Conservation (phyloP, 768 basidiomycete genomes). For the Guyanaporus albipodus region DNA sequence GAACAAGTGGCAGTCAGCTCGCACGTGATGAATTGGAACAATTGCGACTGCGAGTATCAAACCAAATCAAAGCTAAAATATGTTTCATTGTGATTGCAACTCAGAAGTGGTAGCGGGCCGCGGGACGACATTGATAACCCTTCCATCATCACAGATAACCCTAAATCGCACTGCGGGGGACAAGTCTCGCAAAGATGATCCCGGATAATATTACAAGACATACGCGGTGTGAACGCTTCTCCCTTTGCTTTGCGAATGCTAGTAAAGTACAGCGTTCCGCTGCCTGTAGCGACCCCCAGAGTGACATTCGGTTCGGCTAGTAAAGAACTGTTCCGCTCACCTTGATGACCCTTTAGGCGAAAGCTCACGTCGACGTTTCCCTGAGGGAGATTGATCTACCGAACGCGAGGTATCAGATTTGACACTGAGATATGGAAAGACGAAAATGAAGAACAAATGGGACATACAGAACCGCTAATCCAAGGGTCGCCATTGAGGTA, state of each 20-base stretch:
- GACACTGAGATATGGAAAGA: neutral
- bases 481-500: conserved; percentile 75
- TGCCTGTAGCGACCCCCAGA: conserved; percentile 36
- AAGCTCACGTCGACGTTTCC: conserved; percentile 79
- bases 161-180: conserved; percentile 54
- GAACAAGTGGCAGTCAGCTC: no score
- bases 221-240: conserved; percentile 62
- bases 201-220: neutral
- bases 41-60: no score
- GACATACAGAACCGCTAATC: conserved; percentile 62
- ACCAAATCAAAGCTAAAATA: no score
- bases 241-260: conserved; percentile 78
- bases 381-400: conserved; percentile 66
- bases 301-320: neutral
- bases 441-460: conserved; percentile 9
- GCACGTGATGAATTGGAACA: no score
- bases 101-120: conserved; percentile 1
- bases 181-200: neutral
- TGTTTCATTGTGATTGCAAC: neutral
- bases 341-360: conserved; percentile 67
- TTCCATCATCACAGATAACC: conserved; percentile 61
- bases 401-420: neutral
- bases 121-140: conserved; percentile 35
- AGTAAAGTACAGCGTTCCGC: conserved; percentile 79
- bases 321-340: conserved; percentile 32